phyloP scores from a whole-genome alignment of 805 yeast genomes.

The Teunomyces panamensis region DNA sequence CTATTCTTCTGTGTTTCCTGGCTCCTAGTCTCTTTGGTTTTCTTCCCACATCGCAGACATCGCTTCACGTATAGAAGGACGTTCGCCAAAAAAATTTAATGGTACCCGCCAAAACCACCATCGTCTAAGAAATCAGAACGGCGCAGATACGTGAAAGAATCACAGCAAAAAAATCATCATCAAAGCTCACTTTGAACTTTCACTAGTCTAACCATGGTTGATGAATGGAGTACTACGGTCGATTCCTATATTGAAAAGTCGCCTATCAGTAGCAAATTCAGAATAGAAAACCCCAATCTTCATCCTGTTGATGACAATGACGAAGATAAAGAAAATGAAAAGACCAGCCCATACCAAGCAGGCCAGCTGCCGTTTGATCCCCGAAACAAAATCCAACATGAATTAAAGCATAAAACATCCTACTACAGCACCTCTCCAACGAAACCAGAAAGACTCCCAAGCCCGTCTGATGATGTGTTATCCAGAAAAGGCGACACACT shows the following conservation, averaged over 20 bases:
- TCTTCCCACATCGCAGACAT: too few relatives aligned
- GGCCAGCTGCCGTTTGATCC: neutral
- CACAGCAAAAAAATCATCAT: too few relatives aligned
- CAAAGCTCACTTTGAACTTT: neutral
- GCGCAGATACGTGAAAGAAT: too few relatives aligned
- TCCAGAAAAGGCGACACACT: neutral
- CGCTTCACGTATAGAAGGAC: neutral
- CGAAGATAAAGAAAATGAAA: neutral
- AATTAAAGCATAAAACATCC: conserved; percentile 9
- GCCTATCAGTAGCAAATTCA: conserved; percentile 19
- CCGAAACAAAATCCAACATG: neutral
- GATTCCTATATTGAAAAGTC: conserved; percentile 20
- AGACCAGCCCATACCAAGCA: neutral
- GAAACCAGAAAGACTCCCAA: conserved; percentile 12
- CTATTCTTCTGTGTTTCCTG: too few relatives aligned
- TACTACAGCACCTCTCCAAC: conserved; percentile 12
- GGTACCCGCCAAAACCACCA: neutral
- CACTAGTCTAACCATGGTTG: neutral
- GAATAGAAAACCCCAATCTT: conserved; percentile 26
- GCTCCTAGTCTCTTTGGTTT: too few relatives aligned
- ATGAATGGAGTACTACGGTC: neutral
- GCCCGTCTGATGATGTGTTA: conserved; percentile 10
- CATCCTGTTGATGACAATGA: conserved; percentile 14
- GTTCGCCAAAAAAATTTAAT: neutral
- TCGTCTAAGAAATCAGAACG: neutral